Percentiles rank a stretch among this genome's conserved stretches.
These are phyloP conservation scores for Lentinus brumalis DNA, from an alignment of 768 basidiomycete genomes.

Conservation along the genomic window DNA sequence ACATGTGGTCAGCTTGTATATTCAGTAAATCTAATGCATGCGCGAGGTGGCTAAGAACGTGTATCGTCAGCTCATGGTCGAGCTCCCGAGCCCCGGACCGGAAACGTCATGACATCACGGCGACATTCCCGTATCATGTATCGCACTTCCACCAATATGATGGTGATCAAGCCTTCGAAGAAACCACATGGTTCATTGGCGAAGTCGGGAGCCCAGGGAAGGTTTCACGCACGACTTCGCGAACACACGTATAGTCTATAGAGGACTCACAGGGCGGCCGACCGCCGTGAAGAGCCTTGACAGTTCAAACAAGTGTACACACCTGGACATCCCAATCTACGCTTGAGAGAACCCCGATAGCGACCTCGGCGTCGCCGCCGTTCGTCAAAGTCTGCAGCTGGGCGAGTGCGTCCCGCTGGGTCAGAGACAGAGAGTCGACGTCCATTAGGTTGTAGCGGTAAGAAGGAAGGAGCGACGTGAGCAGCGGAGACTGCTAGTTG, in stretches of 20 bases:
- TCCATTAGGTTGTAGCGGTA: constrained; percentile 10
- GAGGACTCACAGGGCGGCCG: too few species aligned
- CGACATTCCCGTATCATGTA: background rate
- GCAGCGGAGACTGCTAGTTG: constrained; percentile 18
- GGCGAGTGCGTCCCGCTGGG: constrained; percentile 30
- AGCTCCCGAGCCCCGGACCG: background rate
- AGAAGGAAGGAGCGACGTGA: constrained; percentile 21
- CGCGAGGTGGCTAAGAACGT: too few species aligned
- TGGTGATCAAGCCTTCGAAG: too few species aligned
- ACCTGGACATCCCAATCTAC: constrained; percentile 78
- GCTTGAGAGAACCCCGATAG: constrained; percentile 58
- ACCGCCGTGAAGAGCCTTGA: background rate
- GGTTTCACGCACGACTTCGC: too few species aligned
- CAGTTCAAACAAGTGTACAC: background rate
- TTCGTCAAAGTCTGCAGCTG: constrained; percentile 63
- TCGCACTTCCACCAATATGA: too few species aligned
- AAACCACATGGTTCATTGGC: background rate
- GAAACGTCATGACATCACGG: constrained; percentile 11
- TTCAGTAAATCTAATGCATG: too few species aligned
- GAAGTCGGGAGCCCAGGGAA: too few species aligned
- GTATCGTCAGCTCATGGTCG: background rate
- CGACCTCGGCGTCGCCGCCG: constrained; percentile 60
- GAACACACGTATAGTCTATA: too few species aligned
- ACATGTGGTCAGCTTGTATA: too few species aligned
- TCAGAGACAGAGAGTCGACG: constrained; percentile 27